Base-by-base conservation (phyloP, 2,329 filamentous ascomycete species). In the Ramularia endophylla region DNA sequence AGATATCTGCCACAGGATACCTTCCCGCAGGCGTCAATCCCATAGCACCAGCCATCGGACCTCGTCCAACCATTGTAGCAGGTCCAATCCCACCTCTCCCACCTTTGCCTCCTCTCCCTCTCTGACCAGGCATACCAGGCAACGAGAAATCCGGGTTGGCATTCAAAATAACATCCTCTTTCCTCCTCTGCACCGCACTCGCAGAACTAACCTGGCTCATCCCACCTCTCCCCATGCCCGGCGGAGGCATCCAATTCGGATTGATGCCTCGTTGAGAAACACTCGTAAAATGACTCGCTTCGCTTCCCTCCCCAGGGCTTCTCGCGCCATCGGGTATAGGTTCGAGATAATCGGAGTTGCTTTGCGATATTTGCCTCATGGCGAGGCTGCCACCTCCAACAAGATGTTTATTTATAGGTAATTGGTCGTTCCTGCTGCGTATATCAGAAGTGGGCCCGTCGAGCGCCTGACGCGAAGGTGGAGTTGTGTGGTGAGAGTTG, bases 241-340 rank as follows among this genome's bases (percentile, higher is more conserved):
- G 44, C 15, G 69, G 2, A 48, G 65, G 65, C n/a, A 84, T 78
- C 89, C 90, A 95, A 46, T 82, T 81, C 5, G 89, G 90, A 62
- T 95, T 95, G 40, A 95, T 70, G 1, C 85, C 85, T 25, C 90
- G 78, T 64, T 95, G 88, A 0, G 84, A 90, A 33, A 97, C 83
- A 8, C 85, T 92, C 1, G 90, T 95, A 65, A 95, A 95, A 54
- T 84, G 85, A 33, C 82, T 90, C 17, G 79, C 76, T 58, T 95
- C 87, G 48, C 84, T 90, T 8, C 64, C 68, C 7, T 48, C 53
- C 15, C 46, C 53, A 2, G 85, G 88, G 55, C 81, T 90, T 55
- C 85, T 77, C 32, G 74, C 69, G 35, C 74, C 75, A 49, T 77
- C 74, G 31, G 75, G 76, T 27, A 82, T 60, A 47, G 84, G 79